Conservation (phyloP, 2,329 filamentous ascomycete species). For the Cladophialophora immunda region DNA sequence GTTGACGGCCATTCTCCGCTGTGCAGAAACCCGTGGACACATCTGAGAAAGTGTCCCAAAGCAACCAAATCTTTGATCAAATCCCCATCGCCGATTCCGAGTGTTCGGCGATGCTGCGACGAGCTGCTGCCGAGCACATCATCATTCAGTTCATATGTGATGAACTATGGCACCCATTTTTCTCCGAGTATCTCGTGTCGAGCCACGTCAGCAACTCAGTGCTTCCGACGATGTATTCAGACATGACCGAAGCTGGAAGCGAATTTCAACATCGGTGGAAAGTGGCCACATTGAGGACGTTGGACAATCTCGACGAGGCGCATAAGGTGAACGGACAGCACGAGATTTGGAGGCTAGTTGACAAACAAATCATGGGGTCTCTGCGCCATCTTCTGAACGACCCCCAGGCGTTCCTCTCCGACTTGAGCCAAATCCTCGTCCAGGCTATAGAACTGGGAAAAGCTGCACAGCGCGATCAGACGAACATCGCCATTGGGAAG, state of each 20-base stretch:
- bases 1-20: background rate
- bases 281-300: conserved; percentile 20
- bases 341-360: background rate
- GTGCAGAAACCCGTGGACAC: conserved; percentile 7
- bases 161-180: conserved; percentile 12
- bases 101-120: conserved; percentile 8
- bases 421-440: conserved; percentile 3
- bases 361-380: background rate
- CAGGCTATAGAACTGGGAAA: conserved; percentile 9
- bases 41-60: conserved; percentile 6
- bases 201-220: background rate
- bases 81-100: conserved; percentile 12
- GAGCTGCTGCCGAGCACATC: conserved; percentile 13
- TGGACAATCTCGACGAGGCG: conserved; percentile 13
- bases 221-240: conserved; percentile 12
- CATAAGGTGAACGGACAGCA: background rate
- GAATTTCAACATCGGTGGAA: conserved; percentile 21
- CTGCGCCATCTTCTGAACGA: background rate
- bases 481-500: conserved; percentile 3
- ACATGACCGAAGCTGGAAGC: conserved; percentile 8
- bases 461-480: conserved; percentile 20
- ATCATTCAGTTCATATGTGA: conserved; percentile 14
- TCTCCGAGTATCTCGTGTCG: conserved; percentile 13
- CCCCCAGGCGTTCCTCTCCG: background rate
- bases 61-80: conserved; percentile 6